phyloP scores from a whole-genome alignment of 805 yeast species.

The Barnettozyma californica region DNA sequence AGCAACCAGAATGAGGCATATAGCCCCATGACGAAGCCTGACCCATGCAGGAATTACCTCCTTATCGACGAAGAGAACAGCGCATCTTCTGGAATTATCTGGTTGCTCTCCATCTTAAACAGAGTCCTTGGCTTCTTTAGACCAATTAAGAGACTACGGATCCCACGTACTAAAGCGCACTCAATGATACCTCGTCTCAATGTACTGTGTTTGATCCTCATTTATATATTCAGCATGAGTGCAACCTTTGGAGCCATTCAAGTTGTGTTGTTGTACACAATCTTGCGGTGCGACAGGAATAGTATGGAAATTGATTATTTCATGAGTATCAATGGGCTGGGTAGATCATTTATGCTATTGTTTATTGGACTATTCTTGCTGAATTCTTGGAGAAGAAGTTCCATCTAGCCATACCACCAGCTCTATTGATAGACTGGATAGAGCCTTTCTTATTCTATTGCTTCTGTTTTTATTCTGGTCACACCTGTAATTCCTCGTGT shows the following conservation, averaged over 20 bases:
- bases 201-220: constrained; percentile 15
- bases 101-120: background rate
- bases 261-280: constrained; percentile 16
- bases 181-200: constrained; percentile 18
- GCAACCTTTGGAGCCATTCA: constrained; percentile 21
- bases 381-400: background rate
- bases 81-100: background rate
- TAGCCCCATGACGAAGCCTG: background rate
- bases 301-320: constrained; percentile 24
- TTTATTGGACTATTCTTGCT: constrained; percentile 12
- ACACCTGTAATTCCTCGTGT: background rate
- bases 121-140: constrained; percentile 7
- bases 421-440: constrained; percentile 7
- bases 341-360: constrained; percentile 16
- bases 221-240: constrained; percentile 20
- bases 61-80: background rate
- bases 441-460: background rate
- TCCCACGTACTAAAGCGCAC: constrained; percentile 11
- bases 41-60: background rate
- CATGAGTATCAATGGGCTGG: constrained; percentile 23
- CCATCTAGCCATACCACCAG: background rate
- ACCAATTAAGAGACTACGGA: constrained; percentile 20
- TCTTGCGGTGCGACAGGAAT: constrained; percentile 18
- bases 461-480: constrained; percentile 7
- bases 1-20: background rate